Conservation (phyloP, 2,329 filamentous ascomycete genomes). For the Trichoderma citrinoviride region DNA sequence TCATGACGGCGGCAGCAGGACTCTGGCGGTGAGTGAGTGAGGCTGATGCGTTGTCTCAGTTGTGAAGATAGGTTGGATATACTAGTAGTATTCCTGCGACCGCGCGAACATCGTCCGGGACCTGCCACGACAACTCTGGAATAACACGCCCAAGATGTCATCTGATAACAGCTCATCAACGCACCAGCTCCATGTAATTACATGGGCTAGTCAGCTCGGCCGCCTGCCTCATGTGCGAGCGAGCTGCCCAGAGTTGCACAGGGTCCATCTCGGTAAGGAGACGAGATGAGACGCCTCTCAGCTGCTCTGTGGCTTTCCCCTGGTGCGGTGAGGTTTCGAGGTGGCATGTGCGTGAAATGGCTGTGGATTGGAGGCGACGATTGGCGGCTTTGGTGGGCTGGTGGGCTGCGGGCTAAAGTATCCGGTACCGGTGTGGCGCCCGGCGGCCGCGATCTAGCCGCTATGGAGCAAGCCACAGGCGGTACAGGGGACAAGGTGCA, state of each 20-base stretch:
- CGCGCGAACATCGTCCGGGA: neutral
- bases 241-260: neutral
- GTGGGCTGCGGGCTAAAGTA: too few species aligned
- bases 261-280: neutral
- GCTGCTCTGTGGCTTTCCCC: too few species aligned
- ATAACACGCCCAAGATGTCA: neutral
- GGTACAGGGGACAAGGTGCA: neutral
- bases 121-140: neutral
- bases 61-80: neutral
- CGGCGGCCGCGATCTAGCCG: conserved; percentile 1
- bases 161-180: neutral
- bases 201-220: neutral
- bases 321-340: neutral
- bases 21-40: conserved; percentile 7
- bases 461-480: conserved; percentile 8
- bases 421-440: neutral
- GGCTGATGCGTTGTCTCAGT: conserved; percentile 5
- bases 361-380: neutral
- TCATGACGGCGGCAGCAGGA: neutral
- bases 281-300: neutral
- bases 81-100: too few species aligned
- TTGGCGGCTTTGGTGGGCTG: too few species aligned
- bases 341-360: neutral
- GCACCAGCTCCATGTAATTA: neutral
- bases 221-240: neutral